Evolutionary conservation across 495 filamentous ascomycete genomes (phyloP).

Genomic region (Clohesyomyces aquaticus): DNA sequence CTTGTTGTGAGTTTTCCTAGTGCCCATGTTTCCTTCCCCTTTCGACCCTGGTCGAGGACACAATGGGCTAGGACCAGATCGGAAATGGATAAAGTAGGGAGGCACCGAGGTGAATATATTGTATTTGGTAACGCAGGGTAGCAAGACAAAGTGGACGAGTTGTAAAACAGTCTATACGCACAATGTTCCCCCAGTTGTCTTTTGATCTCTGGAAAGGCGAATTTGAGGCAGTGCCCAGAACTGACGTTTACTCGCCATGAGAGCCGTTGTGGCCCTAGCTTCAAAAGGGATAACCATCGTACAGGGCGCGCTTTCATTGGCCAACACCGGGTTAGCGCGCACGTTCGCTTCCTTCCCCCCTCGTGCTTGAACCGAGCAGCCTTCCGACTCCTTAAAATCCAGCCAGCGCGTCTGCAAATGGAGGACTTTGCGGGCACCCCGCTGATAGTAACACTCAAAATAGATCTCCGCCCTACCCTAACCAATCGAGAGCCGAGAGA

Average conservation of each 20-base stretch:
- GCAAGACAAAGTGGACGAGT: no score
- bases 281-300: neutral
- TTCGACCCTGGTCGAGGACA: neutral
- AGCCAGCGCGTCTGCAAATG: neutral
- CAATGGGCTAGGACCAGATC: neutral
- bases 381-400: no score
- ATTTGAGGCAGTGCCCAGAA: neutral
- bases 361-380: no score
- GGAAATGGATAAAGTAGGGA: neutral
- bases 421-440: neutral
- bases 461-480: neutral
- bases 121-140: no score
- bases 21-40: conserved; percentile 11
- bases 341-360: no score
- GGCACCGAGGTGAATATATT: no score
- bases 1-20: conserved; percentile 40
- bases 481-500: neutral
- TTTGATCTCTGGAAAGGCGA: neutral
- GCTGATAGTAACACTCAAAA: neutral
- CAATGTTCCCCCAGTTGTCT: neutral
- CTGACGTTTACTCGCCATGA: neutral
- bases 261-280: neutral
- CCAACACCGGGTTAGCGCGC: no score
- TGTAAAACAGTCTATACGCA: neutral
- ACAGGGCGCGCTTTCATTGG: neutral